Evolutionary conservation across 2,329 filamentous ascomycete species (phyloP).

Genomic region (Scedosporium dehoogii): DNA sequence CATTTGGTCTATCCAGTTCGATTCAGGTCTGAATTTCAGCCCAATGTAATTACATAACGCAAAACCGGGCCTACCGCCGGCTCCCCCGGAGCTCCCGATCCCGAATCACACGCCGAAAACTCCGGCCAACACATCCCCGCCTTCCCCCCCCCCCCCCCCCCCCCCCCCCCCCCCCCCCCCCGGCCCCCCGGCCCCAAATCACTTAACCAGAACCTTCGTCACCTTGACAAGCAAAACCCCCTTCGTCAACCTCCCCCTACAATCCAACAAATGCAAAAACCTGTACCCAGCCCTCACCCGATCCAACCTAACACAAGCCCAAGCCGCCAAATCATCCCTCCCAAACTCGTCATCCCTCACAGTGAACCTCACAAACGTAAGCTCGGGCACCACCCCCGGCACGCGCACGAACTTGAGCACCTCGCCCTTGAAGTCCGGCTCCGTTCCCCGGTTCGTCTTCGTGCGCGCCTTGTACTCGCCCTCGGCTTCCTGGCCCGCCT

Average conservation of each 20-base stretch:
- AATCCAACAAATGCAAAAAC: constrained; percentile 66
- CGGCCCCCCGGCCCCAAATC: too few species aligned
- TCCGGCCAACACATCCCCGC: too few species aligned
- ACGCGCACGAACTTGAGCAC: constrained; percentile 46
- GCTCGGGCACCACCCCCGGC: constrained; percentile 51
- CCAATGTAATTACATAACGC: too few species aligned
- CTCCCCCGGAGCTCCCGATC: too few species aligned
- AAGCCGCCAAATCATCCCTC: constrained; percentile 69
- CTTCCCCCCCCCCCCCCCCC: too few species aligned
- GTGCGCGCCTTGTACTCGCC: constrained; percentile 49
- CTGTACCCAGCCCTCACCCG: constrained; percentile 66
- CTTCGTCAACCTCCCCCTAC: constrained; percentile 52
- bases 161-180: too few species aligned
- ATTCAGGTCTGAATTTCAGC: too few species aligned
- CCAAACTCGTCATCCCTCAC: constrained; percentile 79
- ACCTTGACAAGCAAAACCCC: constrained; percentile 68
- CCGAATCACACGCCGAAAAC: too few species aligned
- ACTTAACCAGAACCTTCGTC: constrained; percentile 39
- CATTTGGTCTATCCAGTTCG: too few species aligned
- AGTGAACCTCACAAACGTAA: constrained; percentile 73
- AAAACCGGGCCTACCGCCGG: too few species aligned
- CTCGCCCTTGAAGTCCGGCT: constrained; percentile 54
- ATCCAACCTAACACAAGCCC: constrained; percentile 83
- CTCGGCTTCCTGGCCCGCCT: constrained; percentile 23
- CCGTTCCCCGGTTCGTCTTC: constrained; percentile 43